Base-by-base conservation (phyloP, 441 rosid species). In the Francoa sonchifolia region DNA sequence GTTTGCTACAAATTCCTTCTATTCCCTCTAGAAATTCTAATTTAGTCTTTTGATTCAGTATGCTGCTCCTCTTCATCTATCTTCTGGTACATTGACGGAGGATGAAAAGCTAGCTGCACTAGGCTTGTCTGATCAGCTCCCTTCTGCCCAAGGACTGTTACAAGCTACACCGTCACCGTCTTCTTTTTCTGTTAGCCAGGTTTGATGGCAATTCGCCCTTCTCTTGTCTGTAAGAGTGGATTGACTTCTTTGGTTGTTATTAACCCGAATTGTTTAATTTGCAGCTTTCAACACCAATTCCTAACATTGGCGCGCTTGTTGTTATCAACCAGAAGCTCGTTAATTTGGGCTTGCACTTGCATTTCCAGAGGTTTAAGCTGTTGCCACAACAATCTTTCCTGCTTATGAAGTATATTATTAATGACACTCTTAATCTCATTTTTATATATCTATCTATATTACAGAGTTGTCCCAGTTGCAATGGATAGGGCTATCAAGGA, bases 401-500 rank as follows among this genome's bases (percentile, higher is more conserved):
- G 50, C 18, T 48, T 42, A 11, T 20, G 25, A 10, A 16, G 27
- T 27, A 13, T 17, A 12, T 12, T 52, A 15, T 9, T 42, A 6
- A 15, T 28, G 22, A 17, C 16, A n/a, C n/a, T n/a, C n/a, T n/a
- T n/a, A n/a, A n/a, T n/a, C n/a, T n/a, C n/a, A n/a, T n/a, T n/a
- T n/a, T n/a, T n/a, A n/a, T n/a, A n/a, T n/a, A n/a, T n/a, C n/a
- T n/a, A n/a, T n/a, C n/a, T n/a, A 2, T 57, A 14, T 46, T 50
- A 41, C 72, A 92, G 99, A 54, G 85, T 70, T 61, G 94, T 92
- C 54, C 97, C 99, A 52, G 58, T 71, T 65, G 93, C 82, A 26
- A 87, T 87, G 86, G 97, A 92, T 53, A 74, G 94, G 66, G 99
- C 99, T 37, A 74, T 93, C 63, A 93, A 82, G 51, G 99, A 92